phyloP scores from a whole-genome alignment of 164 flowering plant species.

The Nymphaea colorata region DNA sequence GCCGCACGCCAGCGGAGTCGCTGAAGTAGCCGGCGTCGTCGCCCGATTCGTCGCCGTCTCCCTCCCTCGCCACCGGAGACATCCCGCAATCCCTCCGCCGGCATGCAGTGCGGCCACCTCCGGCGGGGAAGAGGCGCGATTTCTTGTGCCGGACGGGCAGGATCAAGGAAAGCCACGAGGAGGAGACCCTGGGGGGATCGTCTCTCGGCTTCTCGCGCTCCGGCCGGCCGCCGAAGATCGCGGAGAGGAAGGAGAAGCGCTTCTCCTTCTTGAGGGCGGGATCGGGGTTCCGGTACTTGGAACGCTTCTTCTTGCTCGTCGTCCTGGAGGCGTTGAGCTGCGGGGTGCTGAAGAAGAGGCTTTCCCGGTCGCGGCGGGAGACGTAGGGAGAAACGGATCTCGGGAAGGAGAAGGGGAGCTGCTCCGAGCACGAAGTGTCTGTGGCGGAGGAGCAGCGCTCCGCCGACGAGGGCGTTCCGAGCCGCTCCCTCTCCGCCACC shows the following conservation, averaged over 20 bases:
- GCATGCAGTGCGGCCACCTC: neutral
- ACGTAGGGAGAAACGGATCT: neutral
- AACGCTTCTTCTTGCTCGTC: neutral
- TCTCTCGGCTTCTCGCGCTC: neutral
- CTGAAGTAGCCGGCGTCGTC: neutral
- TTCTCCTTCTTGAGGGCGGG: neutral
- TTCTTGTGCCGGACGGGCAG: slow-evolving; percentile 1
- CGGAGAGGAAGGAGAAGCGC: neutral
- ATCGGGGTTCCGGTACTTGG: neutral
- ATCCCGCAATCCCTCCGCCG: neutral
- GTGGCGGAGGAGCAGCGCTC: neutral
- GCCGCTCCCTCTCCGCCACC: neutral
- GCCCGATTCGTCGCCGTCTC: neutral
- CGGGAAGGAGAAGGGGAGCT: neutral
- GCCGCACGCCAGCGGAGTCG: neutral
- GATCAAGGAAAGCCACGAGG: neutral
- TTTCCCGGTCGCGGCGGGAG: neutral
- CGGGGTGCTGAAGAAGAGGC: slow-evolving; percentile 1
- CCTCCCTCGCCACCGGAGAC: neutral
- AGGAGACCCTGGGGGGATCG: neutral
- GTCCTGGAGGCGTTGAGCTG: neutral
- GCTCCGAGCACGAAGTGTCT: neutral
- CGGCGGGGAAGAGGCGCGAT: neutral
- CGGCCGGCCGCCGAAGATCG: neutral
- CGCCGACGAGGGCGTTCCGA: neutral